These are phyloP conservation scores for Boletus semigastroideus DNA, from an alignment of 1,284 basidiomycete genomes.

Conservation along the genomic window DNA sequence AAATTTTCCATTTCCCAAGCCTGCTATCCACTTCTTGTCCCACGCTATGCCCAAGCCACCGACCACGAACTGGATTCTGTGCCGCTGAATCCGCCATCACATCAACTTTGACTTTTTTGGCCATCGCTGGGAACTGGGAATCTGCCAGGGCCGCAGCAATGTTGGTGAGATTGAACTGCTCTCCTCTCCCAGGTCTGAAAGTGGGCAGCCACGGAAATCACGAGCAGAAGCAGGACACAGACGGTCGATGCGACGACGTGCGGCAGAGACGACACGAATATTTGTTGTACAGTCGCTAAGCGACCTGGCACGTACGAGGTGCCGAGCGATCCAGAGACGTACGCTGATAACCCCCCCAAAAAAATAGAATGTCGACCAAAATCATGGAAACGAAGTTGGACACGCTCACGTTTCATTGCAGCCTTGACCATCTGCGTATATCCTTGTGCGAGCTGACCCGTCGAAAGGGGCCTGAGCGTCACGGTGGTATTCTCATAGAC, in stretches of 20 bases:
- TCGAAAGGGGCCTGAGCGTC: conserved; percentile 6
- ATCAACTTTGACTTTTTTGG: conserved; percentile 4
- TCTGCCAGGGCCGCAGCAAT: conserved; percentile 13
- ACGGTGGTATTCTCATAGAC: conserved; percentile 5
- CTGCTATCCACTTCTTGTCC: conserved; percentile 9
- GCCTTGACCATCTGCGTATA: conserved; percentile 12
- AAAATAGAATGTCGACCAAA: too few relatives aligned
- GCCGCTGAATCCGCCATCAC: background rate
- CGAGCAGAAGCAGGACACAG: background rate
- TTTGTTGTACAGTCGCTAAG: conserved; percentile 6
- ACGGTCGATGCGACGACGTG: conserved; percentile 12
- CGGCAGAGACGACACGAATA: conserved; percentile 16
- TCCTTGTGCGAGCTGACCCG: conserved; percentile 4
- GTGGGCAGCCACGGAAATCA: conserved; percentile 1
- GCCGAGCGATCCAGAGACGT: conserved; percentile 12
- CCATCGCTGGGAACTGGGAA: conserved; percentile 9
- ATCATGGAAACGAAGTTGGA: too few relatives aligned
- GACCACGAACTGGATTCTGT: background rate
- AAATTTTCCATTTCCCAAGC: conserved; percentile 9
- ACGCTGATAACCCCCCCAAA: conserved; percentile 2
- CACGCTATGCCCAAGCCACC: background rate
- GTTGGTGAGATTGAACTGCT: conserved; percentile 18
- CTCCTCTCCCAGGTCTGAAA: conserved; percentile 12
- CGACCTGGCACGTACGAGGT: conserved; percentile 15
- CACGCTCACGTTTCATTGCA: conserved; percentile 15